These are phyloP conservation scores for Hypoxylon sp. DNA, from an alignment of 2,329 filamentous ascomycete species.

Conservation along the genomic window DNA sequence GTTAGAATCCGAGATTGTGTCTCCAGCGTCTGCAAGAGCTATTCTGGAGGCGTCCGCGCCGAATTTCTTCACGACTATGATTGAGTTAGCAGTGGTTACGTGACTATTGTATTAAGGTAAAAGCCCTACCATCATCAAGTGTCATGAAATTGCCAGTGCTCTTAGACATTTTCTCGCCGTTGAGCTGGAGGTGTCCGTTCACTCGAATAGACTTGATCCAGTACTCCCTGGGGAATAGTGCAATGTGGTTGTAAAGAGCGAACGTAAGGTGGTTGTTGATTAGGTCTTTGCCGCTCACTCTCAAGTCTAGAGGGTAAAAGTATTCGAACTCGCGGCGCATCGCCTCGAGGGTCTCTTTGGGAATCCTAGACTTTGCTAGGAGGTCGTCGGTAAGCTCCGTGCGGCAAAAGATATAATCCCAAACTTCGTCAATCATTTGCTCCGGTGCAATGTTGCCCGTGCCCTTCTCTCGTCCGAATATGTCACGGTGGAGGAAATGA, in stretches of 20 bases:
- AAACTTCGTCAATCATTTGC: constrained; percentile 94
- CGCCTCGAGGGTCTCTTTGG: constrained; percentile 78
- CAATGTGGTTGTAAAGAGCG: constrained; percentile 93
- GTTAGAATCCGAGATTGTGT: constrained; percentile 95
- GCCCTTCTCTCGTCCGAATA: constrained; percentile 84
- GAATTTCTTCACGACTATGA: constrained; percentile 81
- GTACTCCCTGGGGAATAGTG: constrained; percentile 88
- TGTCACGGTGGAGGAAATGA: constrained; percentile 82
- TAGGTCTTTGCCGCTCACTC: constrained; percentile 91
- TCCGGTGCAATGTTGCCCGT: constrained; percentile 79
- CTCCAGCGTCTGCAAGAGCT: constrained; percentile 93
- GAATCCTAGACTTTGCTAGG: constrained; percentile 76
- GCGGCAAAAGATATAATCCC: constrained; percentile 94
- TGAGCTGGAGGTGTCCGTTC: constrained; percentile 94
- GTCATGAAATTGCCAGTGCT: constrained; percentile 98
- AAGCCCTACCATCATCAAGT: constrained; percentile 71
- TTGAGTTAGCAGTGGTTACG: constrained; percentile 47
- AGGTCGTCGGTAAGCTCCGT: constrained; percentile 78
- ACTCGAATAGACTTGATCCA: constrained; percentile 90
- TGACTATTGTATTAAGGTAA: neutral
- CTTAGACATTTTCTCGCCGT: constrained; percentile 99
- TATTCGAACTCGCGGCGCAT: constrained; percentile 96
- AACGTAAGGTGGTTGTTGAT: constrained; percentile 96
- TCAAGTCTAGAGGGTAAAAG: constrained; percentile 93
- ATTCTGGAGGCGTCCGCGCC: constrained; percentile 94